phyloP scores from a whole-genome alignment of 768 basidiomycete species.

The Tylopilus subfusipes region DNA sequence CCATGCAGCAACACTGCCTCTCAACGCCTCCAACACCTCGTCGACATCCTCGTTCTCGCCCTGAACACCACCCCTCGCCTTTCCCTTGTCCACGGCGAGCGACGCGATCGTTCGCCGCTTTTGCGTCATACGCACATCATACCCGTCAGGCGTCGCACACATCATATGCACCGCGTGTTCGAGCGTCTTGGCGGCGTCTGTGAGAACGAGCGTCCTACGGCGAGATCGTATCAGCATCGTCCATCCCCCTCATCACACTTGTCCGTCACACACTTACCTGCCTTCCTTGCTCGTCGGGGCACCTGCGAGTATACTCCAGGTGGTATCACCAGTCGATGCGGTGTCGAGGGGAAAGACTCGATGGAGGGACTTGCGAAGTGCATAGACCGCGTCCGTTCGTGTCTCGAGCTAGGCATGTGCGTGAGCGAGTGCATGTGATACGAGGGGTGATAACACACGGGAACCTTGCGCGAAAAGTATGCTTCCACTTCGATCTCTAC shows the following conservation, averaged over 20 bases:
- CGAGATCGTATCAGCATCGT: neutral
- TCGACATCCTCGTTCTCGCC: constrained; percentile 3
- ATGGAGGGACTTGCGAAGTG: constrained; percentile 39
- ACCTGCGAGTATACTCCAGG: constrained; percentile 28
- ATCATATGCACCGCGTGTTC: constrained; percentile 49
- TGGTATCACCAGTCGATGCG: constrained; percentile 1
- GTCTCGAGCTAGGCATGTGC: constrained; percentile 27
- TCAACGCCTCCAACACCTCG: constrained; percentile 14
- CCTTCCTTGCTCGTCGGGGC: constrained; percentile 15
- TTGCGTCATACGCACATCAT: constrained; percentile 35
- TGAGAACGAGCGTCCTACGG: constrained; percentile 41
- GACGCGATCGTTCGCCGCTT: constrained; percentile 36
- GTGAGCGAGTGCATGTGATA: neutral
- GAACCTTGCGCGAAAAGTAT: constrained; percentile 41
- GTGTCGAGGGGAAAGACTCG: constrained; percentile 17
- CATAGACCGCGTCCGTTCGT: constrained; percentile 37
- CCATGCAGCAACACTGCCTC: constrained; percentile 3
- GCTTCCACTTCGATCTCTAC: constrained; percentile 37
- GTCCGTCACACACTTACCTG: constrained; percentile 19
- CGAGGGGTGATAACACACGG: constrained; percentile 24
- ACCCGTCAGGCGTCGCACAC: constrained; percentile 50
- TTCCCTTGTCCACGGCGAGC: constrained; percentile 14
- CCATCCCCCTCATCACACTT: neutral
- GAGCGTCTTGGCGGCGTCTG: constrained; percentile 40
- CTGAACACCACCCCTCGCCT: neutral